Percentiles rank a stretch among this genome's conserved stretches.
Evolutionary conservation across 2,329 filamentous ascomycete genomes (phyloP).

Genomic region (Fusarium luffae): DNA sequence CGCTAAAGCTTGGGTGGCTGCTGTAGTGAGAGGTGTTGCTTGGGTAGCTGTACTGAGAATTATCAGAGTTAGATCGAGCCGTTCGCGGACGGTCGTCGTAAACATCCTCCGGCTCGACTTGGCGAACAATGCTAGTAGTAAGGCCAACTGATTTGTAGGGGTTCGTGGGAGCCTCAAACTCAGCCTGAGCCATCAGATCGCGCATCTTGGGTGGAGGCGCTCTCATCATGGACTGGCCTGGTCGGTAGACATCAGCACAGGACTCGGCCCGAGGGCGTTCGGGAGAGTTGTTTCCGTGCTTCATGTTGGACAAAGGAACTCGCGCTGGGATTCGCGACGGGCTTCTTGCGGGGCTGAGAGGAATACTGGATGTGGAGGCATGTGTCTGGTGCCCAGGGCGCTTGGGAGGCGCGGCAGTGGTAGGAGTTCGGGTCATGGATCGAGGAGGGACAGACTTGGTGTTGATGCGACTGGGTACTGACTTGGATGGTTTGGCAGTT

Average conservation of each 20-base stretch:
- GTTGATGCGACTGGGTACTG: conserved; percentile 44
- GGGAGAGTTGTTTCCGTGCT: conserved; percentile 81
- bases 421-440: conserved; percentile 66
- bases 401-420: conserved; percentile 51
- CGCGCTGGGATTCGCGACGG: conserved; percentile 73
- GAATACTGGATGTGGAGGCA: conserved; percentile 38
- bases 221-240: conserved; percentile 65
- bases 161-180: conserved; percentile 62
- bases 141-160: conserved; percentile 62
- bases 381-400: conserved; percentile 42
- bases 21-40: conserved; percentile 50
- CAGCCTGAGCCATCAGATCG: conserved; percentile 69
- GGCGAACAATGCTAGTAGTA: conserved; percentile 66
- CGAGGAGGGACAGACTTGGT: conserved; percentile 52
- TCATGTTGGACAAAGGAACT: conserved; percentile 74
- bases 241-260: conserved; percentile 60
- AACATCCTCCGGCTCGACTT: conserved; percentile 81
- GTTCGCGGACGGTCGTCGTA: conserved; percentile 73
- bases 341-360: conserved; percentile 50
- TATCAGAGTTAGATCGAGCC: conserved; percentile 55
- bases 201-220: conserved; percentile 93
- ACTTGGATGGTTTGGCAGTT: conserved; percentile 52
- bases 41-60: conserved; percentile 48
- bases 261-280: conserved; percentile 69
- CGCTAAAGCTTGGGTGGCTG: conserved; percentile 50